Evolutionary conservation across 176 grass and related monocot genomes (phyloP).

Genomic region (Saccharum officinarum): DNA sequence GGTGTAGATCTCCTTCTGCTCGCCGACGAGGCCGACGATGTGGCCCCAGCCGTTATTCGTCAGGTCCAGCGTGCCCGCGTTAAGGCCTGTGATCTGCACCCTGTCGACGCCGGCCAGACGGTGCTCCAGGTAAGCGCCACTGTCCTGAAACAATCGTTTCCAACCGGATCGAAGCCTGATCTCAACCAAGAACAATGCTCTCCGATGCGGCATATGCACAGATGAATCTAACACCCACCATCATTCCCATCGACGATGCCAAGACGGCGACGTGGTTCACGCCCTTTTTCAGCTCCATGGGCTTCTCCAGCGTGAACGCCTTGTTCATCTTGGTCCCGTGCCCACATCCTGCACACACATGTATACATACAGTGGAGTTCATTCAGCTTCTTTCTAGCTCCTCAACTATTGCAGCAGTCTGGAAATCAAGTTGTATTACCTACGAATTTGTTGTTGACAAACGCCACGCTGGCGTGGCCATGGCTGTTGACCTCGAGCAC

Average conservation of each 20-base stretch:
- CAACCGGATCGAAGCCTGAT: no score
- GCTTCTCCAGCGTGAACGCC: slow-evolving; percentile 58
- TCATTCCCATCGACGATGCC: slow-evolving; percentile 36
- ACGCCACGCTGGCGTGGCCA: slow-evolving; percentile 64
- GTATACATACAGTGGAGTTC: neutral
- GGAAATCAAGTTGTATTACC: slow-evolving; percentile 37
- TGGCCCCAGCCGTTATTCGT: slow-evolving; percentile 76
- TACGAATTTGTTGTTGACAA: slow-evolving; percentile 57
- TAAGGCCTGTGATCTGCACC: slow-evolving; percentile 64
- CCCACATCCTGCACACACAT: slow-evolving; percentile 28
- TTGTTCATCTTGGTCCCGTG: slow-evolving; percentile 76
- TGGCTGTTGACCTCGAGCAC: slow-evolving; percentile 68
- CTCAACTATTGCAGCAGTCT: neutral
- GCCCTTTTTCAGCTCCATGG: slow-evolving; percentile 50
- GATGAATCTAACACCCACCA: neutral
- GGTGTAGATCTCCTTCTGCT: slow-evolving; percentile 44
- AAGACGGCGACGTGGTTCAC: slow-evolving; percentile 71
- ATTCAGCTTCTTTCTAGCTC: neutral
- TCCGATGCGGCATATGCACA: neutral
- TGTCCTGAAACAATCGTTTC: slow-evolving; percentile 47
- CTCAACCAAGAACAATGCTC: neutral
- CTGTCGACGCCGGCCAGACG: slow-evolving; percentile 53
- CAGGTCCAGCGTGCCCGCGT: slow-evolving; percentile 82
- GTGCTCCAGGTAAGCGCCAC: slow-evolving; percentile 79
- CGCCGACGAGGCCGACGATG: slow-evolving; percentile 58